These are phyloP conservation scores for Tulasnella sp. DNA, from an alignment of 768 basidiomycete species.

Conservation along the genomic window DNA sequence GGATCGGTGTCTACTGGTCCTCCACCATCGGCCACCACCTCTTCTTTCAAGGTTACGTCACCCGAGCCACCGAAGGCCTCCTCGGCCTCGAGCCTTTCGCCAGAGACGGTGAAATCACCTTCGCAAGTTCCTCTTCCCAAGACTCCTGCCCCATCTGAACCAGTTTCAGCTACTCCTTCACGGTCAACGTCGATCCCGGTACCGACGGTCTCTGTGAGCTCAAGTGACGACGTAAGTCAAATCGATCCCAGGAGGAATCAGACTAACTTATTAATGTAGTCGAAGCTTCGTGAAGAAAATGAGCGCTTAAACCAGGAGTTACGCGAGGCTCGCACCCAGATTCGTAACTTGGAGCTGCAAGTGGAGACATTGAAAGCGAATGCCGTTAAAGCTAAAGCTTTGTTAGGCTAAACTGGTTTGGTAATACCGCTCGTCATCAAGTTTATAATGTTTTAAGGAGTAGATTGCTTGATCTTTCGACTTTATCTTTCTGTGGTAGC, in stretches of 20 bases:
- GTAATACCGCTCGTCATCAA: not conserved
- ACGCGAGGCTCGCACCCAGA: conserved; percentile 74
- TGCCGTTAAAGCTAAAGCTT: conserved; percentile 69
- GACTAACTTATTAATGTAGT: not conserved
- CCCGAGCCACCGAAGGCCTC: conserved; percentile 30
- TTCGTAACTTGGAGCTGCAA: conserved; percentile 78
- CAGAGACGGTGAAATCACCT: conserved; percentile 17
- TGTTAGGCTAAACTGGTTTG: conserved; percentile 40
- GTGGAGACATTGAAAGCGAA: conserved; percentile 72
- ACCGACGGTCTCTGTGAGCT: not conserved
- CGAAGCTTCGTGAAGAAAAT: conserved; percentile 54
- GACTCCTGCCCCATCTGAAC: conserved; percentile 14
- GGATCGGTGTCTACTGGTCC: conserved; percentile 43
- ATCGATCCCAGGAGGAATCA: conserved; percentile 12
- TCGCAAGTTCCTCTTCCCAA: conserved; percentile 30
- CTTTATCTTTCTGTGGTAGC: no score
- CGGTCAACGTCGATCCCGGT: conserved; percentile 9
- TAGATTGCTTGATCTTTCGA: no score
- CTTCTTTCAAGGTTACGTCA: conserved; percentile 36
- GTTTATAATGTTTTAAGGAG: not conserved
- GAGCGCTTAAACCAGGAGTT: conserved; percentile 59
- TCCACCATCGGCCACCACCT: conserved; percentile 36
- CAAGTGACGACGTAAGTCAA: conserved; percentile 6
- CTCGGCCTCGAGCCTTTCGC: not conserved
- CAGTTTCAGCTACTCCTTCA: not conserved